These are phyloP conservation scores for Hsuehochloa calcarea DNA, from an alignment of 176 grass and related monocot species.

Conservation along the genomic window DNA sequence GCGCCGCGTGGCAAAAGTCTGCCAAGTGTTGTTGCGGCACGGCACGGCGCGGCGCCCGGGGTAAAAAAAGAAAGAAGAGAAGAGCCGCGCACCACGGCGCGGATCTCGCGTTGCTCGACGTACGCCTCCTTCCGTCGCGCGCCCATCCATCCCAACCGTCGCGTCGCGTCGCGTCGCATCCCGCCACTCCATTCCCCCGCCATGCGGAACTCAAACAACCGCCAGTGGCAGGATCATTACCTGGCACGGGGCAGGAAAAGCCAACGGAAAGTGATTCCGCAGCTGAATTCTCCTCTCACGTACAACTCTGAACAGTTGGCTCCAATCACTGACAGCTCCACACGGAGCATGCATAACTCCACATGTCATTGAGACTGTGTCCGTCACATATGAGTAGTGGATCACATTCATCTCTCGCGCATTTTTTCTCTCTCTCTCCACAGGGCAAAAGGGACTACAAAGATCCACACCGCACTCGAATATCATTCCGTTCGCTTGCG, in stretches of 20 bases:
- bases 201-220: background rate
- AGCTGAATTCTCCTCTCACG: background rate
- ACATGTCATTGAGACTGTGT: background rate
- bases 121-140: too few relatives aligned
- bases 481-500: background rate
- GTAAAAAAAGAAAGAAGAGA: background rate
- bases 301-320: background rate
- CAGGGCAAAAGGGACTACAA: conserved; percentile 25
- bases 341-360: background rate
- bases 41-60: background rate
- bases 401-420: background rate
- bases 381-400: accelerated
- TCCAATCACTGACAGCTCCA: conserved; percentile 6
- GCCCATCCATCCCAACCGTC: background rate
- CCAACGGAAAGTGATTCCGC: conserved; percentile 41
- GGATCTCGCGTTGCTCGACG: background rate
- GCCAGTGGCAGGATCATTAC: background rate
- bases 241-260: conserved; percentile 18
- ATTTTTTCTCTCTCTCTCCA: background rate
- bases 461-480: conserved; percentile 48
- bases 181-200: background rate
- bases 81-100: background rate
- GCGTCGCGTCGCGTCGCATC: background rate
- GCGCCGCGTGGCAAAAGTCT: background rate
- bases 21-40: background rate